Conservation (phyloP, 2,329 filamentous ascomycete genomes). For the Onygenales sp. region DNA sequence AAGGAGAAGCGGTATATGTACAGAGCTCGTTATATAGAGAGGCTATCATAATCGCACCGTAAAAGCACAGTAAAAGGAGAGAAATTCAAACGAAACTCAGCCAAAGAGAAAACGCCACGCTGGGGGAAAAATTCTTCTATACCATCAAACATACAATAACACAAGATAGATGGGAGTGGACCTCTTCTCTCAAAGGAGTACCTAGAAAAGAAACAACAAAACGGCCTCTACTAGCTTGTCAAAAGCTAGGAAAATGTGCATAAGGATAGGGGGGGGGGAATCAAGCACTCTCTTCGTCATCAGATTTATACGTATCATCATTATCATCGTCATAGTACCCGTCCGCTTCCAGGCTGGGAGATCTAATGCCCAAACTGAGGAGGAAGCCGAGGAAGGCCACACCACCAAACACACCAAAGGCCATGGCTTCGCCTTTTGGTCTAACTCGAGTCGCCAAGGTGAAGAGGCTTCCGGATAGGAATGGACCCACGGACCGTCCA, state of each 20-base stretch:
- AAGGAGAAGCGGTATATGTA: too few species aligned
- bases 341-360: slow-evolving; percentile 49
- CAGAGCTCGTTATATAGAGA: neutral
- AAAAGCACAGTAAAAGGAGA: too few species aligned
- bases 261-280: neutral
- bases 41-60: too few species aligned
- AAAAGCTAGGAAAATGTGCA: too few species aligned
- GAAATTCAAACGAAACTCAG: too few species aligned
- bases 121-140: too few species aligned
- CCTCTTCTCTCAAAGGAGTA: too few species aligned
- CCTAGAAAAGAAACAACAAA: too few species aligned
- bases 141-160: too few species aligned
- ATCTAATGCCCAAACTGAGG: slow-evolving; percentile 67
- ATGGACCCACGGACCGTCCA: slow-evolving; percentile 78
- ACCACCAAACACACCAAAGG: slow-evolving; percentile 81
- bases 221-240: too few species aligned
- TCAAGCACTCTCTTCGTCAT: slow-evolving; percentile 33
- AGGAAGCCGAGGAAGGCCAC: slow-evolving; percentile 73
- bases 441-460: slow-evolving; percentile 63
- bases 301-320: slow-evolving; percentile 33
- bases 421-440: slow-evolving; percentile 73
- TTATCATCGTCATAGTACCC: slow-evolving; percentile 40
- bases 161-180: too few species aligned
- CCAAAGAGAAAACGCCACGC: too few species aligned
- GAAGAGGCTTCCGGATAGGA: slow-evolving; percentile 79